Evolutionary conservation across 805 yeast genomes (phyloP), one percentile per base, ranked within the genome.

Genomic region (Lipomyces spencermartinsiae): DNA sequence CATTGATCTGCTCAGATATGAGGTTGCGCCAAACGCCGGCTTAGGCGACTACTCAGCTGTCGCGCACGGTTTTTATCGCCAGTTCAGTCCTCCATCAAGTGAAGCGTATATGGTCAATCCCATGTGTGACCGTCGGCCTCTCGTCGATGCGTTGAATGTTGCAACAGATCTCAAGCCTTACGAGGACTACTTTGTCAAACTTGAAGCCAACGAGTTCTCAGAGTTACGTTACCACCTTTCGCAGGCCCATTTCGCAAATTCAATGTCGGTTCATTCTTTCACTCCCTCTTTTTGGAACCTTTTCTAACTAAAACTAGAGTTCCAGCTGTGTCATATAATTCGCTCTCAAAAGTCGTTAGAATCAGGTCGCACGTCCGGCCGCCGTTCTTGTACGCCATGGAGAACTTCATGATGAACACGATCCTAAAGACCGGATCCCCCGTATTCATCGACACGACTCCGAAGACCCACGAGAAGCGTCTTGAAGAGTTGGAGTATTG

Each of bases 341-440:
- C 49, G 22, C 49, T 43, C 8, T 43, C 49, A 16, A 43, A 43
- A 43, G 49, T 43, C 7, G 19, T 43, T 43, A 43, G 49, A 43
- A 43, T 43, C n/a, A 43, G 49, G 22, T 43, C 49, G 49, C 49
- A 43, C 22, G 49, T 43, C 49, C 49, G 49, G 10, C 49, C 49
- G n/a, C 49, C 49, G 16, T 43, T 43, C n/a, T 16, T 43, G 49
- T 6, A 43, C n/a, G 49, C 49, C 22, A 16, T 43, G n/a, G 49
- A 43, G 49, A 43, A 16, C 49, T 43, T 43, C 25, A 43, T 43
- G 49, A 43, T 43, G 49, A 43, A 5, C 10, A 43, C 49, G 49
- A 43, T 43, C 16, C 22, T 43, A 9, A 43, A 43, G 22, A 43
- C 22, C n/a, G 49, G 49, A 16, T 16, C 3, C 22, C 49, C 49